phyloP scores from a whole-genome alignment of 2,329 filamentous ascomycete genomes.

The Cladosporium sp. region DNA sequence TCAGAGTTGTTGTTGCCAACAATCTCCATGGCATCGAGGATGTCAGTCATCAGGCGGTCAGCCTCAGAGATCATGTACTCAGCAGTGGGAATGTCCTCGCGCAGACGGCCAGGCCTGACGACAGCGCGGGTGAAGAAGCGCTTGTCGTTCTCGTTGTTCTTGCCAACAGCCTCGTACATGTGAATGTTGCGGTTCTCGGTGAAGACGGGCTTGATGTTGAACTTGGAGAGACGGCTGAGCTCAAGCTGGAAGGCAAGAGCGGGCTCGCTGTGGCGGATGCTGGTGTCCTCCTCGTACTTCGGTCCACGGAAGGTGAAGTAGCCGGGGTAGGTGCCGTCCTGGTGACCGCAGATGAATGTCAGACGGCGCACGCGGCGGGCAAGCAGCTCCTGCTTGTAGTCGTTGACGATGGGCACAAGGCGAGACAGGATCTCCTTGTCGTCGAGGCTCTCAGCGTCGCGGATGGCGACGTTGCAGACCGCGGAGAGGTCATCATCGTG shows the following conservation, averaged over 20 bases:
- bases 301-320: slow-evolving; percentile 99
- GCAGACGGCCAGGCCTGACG: slow-evolving; percentile 85
- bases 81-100: slow-evolving; percentile 95
- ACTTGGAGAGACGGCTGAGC: slow-evolving; percentile 86
- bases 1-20: slow-evolving; percentile 99
- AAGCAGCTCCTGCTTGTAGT: slow-evolving; percentile 77
- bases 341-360: slow-evolving; percentile 93
- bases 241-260: slow-evolving; percentile 98
- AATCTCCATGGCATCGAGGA: slow-evolving; percentile 94
- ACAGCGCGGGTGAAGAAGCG: slow-evolving; percentile 97
- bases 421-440: slow-evolving; percentile 75
- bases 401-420: slow-evolving; percentile 68
- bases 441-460: slow-evolving; percentile 75
- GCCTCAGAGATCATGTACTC: slow-evolving; percentile 98
- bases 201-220: slow-evolving; percentile 97
- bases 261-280: slow-evolving; percentile 94
- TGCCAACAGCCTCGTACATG: slow-evolving; percentile 94
- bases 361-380: slow-evolving; percentile 77
- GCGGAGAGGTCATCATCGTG: slow-evolving; percentile 74
- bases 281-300: slow-evolving; percentile 80
- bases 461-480: slow-evolving; percentile 86
- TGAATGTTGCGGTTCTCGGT: slow-evolving; percentile 99
- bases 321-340: slow-evolving; percentile 87
- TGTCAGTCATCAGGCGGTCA: slow-evolving; percentile 93
- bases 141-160: slow-evolving; percentile 92